Evolutionary conservation across 768 basidiomycete genomes (phyloP), one percentile per base, ranked within the genome.

Genomic region (Boletus sensibilis): DNA sequence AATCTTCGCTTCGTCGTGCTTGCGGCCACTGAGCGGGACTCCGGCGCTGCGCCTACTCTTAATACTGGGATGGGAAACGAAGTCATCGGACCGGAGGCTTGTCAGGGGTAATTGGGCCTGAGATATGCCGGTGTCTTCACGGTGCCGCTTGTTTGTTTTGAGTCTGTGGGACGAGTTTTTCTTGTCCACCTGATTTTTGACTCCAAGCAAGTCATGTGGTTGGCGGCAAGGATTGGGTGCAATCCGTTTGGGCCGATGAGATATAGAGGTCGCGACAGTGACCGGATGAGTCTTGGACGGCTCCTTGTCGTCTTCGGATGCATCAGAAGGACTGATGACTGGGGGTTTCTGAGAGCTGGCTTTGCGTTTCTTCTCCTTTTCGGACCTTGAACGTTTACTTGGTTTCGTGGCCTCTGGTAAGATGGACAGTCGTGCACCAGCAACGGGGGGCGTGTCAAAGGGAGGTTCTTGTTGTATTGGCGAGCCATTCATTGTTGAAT

Each of bases 291-390:
- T 21, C 40, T 50, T 18, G 43, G 59, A n/a, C 4, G 46, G 23
- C 21, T n/a, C 42, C 29, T 52, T 50, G 40, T 65, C 68, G n/a
- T 68, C 61, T 44, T 56, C 66, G n/a, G 61, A 64, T n/a, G 41
- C 52, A 57, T 64, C 61, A 23, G 68, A 61, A 21, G 60, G 54
- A 33, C 64, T 40, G 25, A 62, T 50, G 16, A 55, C 40, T 0
- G 58, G 27, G 21, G 64, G 56, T 18, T 64, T 57, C 60, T 71
- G 68, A 47, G 62, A 60, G 38, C 45, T 53, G 34, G 60, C 52
- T 56, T 66, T 68, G 39, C 62, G 69, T 50, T 69, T 70, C 55
- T 50, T 64, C 11, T 37, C 43, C 42, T 31, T 57, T 40, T 56
- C 41, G 20, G 34, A 49, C 3, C 21, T 20, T 10, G 45, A 48